These are phyloP conservation scores for Coniochaeta hoffmannii DNA, from an alignment of 2,329 filamentous ascomycete genomes.

Conservation along the genomic window DNA sequence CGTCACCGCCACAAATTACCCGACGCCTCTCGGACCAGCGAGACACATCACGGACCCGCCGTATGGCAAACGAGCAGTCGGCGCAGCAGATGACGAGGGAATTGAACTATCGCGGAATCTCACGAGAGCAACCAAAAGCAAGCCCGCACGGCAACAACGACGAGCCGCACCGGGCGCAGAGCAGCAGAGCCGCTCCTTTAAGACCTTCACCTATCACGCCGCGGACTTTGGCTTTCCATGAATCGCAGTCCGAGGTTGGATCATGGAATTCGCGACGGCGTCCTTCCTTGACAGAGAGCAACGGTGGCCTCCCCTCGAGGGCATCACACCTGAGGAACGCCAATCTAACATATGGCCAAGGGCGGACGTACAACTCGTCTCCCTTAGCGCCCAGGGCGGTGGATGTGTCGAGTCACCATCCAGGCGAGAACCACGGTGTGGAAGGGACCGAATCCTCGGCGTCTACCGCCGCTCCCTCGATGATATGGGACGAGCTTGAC, in stretches of 20 bases:
- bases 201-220: constrained; percentile 40
- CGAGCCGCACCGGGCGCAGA: neutral
- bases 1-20: constrained; percentile 41
- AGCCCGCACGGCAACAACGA: constrained; percentile 17
- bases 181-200: constrained; percentile 16
- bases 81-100: constrained; percentile 32
- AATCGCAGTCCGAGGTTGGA: constrained; percentile 23
- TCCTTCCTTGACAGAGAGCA: constrained; percentile 42
- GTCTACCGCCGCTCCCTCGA: constrained; percentile 83
- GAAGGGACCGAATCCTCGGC: constrained; percentile 80
- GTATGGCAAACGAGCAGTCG: constrained; percentile 32
- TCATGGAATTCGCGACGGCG: constrained; percentile 26
- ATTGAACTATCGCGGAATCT: constrained; percentile 33
- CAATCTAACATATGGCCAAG: constrained; percentile 27
- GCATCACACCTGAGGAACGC: constrained; percentile 34
- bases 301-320: constrained; percentile 30
- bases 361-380: constrained; percentile 49
- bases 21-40: constrained; percentile 52
- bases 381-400: constrained; percentile 44
- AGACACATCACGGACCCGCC: constrained; percentile 35
- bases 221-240: constrained; percentile 39
- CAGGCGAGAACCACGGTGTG: constrained; percentile 33
- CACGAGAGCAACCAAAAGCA: constrained; percentile 34
- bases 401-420: constrained; percentile 23
- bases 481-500: constrained; percentile 95